Percentiles rank a stretch among this genome's conserved stretches.
Conservation (phyloP, 169 alveolate genomes). For the Gregarina niphandrodes region DNA sequence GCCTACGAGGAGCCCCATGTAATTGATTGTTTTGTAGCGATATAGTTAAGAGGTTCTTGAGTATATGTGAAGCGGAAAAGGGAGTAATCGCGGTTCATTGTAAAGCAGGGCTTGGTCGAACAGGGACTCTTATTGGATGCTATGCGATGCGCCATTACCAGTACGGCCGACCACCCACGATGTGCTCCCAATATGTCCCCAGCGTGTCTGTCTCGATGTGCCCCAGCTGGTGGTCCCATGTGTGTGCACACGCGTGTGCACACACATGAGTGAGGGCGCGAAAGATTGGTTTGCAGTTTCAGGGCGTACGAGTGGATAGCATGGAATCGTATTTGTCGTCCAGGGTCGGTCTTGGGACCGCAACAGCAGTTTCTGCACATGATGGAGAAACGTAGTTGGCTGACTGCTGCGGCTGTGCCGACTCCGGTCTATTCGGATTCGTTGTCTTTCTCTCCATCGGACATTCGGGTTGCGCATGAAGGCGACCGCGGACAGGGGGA, state of each 20-base stretch:
- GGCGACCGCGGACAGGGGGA: conserved; percentile 46
- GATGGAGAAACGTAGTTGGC: conserved; percentile 8
- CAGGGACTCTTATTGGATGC: conserved; percentile 74
- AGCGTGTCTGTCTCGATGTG: too few species aligned
- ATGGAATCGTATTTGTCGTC: conserved; percentile 68
- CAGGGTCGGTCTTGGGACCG: conserved; percentile 82
- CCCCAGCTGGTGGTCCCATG: too few species aligned
- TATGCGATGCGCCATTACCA: conserved; percentile 57
- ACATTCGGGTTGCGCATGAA: conserved; percentile 2
- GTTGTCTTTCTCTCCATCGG: conserved; percentile 2
- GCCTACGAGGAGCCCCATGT: too few species aligned
- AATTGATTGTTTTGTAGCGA: conserved; percentile 24
- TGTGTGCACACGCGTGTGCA: too few species aligned
- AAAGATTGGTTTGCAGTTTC: too few species aligned
- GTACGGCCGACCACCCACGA: too few species aligned
- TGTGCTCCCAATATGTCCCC: too few species aligned
- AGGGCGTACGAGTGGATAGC: too few species aligned
- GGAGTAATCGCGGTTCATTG: conserved; percentile 85
- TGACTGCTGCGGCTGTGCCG: neutral
- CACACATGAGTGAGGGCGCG: too few species aligned
- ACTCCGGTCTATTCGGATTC: too few species aligned
- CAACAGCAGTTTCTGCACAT: conserved; percentile 43
- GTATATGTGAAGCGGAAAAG: conserved; percentile 54
- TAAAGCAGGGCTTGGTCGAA: conserved; percentile 85
- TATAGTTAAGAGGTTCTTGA: conserved; percentile 49